Evolutionary conservation across 805 yeast genomes (phyloP).

Genomic region (Ogataea pilisensis): DNA sequence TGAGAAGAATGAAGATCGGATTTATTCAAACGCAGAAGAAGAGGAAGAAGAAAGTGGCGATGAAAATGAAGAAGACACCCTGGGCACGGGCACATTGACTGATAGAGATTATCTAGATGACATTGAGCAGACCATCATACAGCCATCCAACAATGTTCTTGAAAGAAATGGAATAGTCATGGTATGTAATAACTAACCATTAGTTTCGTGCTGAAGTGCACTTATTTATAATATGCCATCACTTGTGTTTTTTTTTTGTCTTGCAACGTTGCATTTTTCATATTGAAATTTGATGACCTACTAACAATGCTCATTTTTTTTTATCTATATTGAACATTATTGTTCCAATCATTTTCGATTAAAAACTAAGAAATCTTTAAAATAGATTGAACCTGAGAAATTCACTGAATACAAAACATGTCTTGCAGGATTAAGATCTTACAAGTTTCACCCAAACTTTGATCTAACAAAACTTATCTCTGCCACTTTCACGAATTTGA

Average conservation of each 20-base stretch:
- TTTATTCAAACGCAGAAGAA: constrained; percentile 19
- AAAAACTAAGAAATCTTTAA: not conserved
- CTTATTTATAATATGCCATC: too few species aligned
- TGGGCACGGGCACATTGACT: constrained; percentile 1
- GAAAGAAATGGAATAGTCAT: constrained; percentile 1
- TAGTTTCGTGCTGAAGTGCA: too few species aligned
- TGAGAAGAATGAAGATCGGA: too few species aligned
- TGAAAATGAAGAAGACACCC: constrained; percentile 5
- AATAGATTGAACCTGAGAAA: constrained; percentile 9
- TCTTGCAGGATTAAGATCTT: constrained; percentile 13
- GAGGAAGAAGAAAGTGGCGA: constrained; percentile 46
- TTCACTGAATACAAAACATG: constrained; percentile 13
- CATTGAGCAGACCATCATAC: not conserved
- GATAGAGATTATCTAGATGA: constrained; percentile 10
- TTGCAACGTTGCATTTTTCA: too few species aligned
- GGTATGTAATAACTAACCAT: too few species aligned
- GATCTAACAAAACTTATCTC: constrained; percentile 15
- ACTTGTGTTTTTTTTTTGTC: too few species aligned
- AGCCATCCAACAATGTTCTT: constrained; percentile 1
- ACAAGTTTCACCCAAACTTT: constrained; percentile 16
- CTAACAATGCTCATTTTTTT: too few species aligned
- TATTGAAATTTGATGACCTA: too few species aligned
- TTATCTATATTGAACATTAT: too few species aligned
- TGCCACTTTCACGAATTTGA: constrained; percentile 13
- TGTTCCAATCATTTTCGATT: too few species aligned